Percentiles rank a stretch among this genome's conserved stretches.
These are phyloP conservation scores for Suhomyces ambrosiae DNA, from an alignment of 1,139 yeast species.

Conservation along the genomic window DNA sequence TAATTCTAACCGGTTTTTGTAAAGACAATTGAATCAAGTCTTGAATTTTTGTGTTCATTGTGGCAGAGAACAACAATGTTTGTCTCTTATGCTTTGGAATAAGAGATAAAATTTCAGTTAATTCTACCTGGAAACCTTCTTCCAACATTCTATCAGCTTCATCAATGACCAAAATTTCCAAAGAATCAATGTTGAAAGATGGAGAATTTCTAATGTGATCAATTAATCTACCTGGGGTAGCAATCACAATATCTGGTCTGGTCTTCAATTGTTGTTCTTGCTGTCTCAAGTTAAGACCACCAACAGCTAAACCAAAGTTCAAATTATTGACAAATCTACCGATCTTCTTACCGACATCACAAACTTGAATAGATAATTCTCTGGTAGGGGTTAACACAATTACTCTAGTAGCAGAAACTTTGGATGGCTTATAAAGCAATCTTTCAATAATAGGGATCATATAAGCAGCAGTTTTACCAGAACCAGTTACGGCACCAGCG, in stretches of 20 bases:
- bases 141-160: conserved; percentile 99
- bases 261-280: conserved; percentile 92
- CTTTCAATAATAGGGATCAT: conserved; percentile 95
- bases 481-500: conserved; percentile 99
- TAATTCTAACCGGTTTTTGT: conserved; percentile 86
- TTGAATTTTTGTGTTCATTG: conserved; percentile 93
- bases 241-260: conserved; percentile 94
- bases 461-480: conserved; percentile 98
- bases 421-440: conserved; percentile 82
- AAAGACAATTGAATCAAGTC: conserved; percentile 84
- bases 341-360: conserved; percentile 87
- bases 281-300: conserved; percentile 92
- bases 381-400: conserved; percentile 93
- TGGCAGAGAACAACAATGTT: conserved; percentile 91
- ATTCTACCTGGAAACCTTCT: conserved; percentile 95
- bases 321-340: conserved; percentile 75
- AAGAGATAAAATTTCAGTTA: conserved; percentile 82
- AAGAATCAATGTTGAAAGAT: conserved; percentile 84
- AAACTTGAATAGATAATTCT: conserved; percentile 95
- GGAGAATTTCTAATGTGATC: conserved; percentile 97
- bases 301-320: conserved; percentile 91
- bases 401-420: conserved; percentile 84
- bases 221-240: conserved; percentile 95
- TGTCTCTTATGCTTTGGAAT: conserved; percentile 87
- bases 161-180: conserved; percentile 85